Evolutionary conservation across 164 flowering plant genomes (phyloP).

Genomic region (Kingdonia uniflora): DNA sequence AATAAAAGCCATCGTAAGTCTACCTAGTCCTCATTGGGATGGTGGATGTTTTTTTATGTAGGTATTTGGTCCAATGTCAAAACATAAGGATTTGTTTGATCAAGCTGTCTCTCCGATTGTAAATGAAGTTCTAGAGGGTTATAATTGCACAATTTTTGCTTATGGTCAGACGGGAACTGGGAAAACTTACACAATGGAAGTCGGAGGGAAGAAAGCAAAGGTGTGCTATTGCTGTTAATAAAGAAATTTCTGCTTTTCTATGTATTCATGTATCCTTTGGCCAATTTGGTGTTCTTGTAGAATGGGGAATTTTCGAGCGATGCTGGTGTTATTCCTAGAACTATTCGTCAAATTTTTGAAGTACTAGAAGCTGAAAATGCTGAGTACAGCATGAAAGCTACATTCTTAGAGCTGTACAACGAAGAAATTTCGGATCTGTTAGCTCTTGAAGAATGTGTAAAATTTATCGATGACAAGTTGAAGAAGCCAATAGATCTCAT

Average conservation of each 20-base stretch:
- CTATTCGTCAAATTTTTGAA: constrained; percentile 66
- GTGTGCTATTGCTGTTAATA: constrained; percentile 14
- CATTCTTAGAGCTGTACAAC: constrained; percentile 75
- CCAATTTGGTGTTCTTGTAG: constrained; percentile 22
- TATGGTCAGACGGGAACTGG: constrained; percentile 90
- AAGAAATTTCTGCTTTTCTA: background rate
- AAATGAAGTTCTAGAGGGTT: constrained; percentile 78
- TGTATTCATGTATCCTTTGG: background rate
- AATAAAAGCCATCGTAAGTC: no score
- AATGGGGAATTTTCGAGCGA: constrained; percentile 73
- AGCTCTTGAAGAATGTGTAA: constrained; percentile 51
- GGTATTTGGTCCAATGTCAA: constrained; percentile 80
- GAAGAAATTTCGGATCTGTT: constrained; percentile 78
- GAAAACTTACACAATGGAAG: constrained; percentile 89
- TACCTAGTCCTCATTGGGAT: no score
- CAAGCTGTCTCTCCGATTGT: constrained; percentile 69
- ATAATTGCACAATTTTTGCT: constrained; percentile 82
- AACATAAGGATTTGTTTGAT: constrained; percentile 64
- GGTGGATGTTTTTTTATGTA: constrained; percentile 12
- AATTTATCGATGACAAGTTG: constrained; percentile 58
- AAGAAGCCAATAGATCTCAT: constrained; percentile 79
- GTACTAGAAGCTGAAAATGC: constrained; percentile 71
- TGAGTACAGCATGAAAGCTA: constrained; percentile 80
- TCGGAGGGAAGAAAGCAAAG: constrained; percentile 57
- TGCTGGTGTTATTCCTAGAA: constrained; percentile 85